phyloP scores from a whole-genome alignment of 1,284 basidiomycete genomes.

The Cutaneotrichosporon curvatum region DNA sequence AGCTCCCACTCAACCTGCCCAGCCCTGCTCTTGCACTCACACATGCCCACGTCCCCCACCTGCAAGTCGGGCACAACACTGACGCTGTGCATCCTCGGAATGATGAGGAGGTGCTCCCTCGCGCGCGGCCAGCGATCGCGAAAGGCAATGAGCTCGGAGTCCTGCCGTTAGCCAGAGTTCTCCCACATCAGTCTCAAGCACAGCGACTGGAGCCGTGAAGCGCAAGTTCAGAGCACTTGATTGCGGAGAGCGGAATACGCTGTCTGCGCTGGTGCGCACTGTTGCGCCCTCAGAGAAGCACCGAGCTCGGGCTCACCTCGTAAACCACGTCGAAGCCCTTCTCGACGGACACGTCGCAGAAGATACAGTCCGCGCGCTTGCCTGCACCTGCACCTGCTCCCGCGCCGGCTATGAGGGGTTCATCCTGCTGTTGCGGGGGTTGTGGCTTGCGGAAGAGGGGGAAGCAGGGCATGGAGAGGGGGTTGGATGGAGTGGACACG shows the following conservation, averaged over 20 bases:
- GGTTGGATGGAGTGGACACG: too few species aligned
- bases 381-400: too few species aligned
- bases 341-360: slow-evolving; percentile 54
- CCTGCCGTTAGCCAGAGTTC: slow-evolving; percentile 44
- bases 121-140: slow-evolving; percentile 57
- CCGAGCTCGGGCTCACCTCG: slow-evolving; percentile 49
- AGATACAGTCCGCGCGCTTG: slow-evolving; percentile 46
- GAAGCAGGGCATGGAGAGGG: too few species aligned
- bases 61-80: slow-evolving; percentile 53
- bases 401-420: too few species aligned
- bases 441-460: too few species aligned
- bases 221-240: background rate
- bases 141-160: slow-evolving; percentile 58
- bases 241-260: background rate
- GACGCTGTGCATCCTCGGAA: slow-evolving; percentile 58
- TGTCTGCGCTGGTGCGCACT: too few species aligned
- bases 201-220: background rate
- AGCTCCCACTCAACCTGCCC: too few species aligned
- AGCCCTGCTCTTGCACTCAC: slow-evolving; percentile 46
- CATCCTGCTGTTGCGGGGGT: too few species aligned
- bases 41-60: slow-evolving; percentile 49
- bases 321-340: slow-evolving; percentile 58
- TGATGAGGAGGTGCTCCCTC: slow-evolving; percentile 57
- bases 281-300: background rate
- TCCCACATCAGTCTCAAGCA: background rate